These are phyloP conservation scores for Globisporangium cederbergense DNA, from an alignment of 352 stramenopile species.

Conservation along the genomic window DNA sequence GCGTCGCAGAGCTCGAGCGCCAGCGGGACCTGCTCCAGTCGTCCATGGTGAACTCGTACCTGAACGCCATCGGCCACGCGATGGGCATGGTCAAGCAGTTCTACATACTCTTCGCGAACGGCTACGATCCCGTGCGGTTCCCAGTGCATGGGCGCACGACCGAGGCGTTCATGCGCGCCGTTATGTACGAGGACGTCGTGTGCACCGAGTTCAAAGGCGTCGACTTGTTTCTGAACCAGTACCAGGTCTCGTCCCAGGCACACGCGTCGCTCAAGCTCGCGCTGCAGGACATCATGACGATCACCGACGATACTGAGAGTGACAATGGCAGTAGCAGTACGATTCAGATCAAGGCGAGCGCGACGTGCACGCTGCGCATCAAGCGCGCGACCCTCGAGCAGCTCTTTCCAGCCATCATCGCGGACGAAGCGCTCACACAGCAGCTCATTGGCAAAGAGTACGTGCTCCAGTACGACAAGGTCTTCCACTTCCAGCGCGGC, in stretches of 20 bases:
- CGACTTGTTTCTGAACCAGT: slow-evolving; percentile 46
- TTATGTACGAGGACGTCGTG: slow-evolving; percentile 40
- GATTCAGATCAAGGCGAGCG: slow-evolving; percentile 43
- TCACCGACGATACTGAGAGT: slow-evolving; percentile 18
- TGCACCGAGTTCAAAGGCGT: slow-evolving; percentile 59
- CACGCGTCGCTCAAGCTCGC: slow-evolving; percentile 32
- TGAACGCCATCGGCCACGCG: slow-evolving; percentile 31
- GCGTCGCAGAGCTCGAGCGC: slow-evolving; percentile 33
- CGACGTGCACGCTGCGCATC: slow-evolving; percentile 37
- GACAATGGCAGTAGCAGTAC: slow-evolving; percentile 11
- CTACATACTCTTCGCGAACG: slow-evolving; percentile 41
- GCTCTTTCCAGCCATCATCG: slow-evolving; percentile 48
- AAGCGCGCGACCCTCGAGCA: slow-evolving; percentile 38
- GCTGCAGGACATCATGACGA: slow-evolving; percentile 21
- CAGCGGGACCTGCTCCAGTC: slow-evolving; percentile 36
- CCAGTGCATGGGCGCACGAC: slow-evolving; percentile 21
- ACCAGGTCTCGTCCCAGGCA: slow-evolving; percentile 28
- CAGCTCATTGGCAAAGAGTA: slow-evolving; percentile 59
- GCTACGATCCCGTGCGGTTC: slow-evolving; percentile 25
- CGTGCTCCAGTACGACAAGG: slow-evolving; percentile 63
- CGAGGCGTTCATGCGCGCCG: slow-evolving; percentile 32
- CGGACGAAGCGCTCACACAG: slow-evolving; percentile 50
- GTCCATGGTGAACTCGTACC: slow-evolving; percentile 24
- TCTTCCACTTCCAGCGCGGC: slow-evolving; percentile 53
- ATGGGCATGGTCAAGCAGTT: slow-evolving; percentile 34